These are phyloP conservation scores for Colletotrichum tofieldiae DNA, from an alignment of 2,329 filamentous ascomycete genomes.

Conservation along the genomic window DNA sequence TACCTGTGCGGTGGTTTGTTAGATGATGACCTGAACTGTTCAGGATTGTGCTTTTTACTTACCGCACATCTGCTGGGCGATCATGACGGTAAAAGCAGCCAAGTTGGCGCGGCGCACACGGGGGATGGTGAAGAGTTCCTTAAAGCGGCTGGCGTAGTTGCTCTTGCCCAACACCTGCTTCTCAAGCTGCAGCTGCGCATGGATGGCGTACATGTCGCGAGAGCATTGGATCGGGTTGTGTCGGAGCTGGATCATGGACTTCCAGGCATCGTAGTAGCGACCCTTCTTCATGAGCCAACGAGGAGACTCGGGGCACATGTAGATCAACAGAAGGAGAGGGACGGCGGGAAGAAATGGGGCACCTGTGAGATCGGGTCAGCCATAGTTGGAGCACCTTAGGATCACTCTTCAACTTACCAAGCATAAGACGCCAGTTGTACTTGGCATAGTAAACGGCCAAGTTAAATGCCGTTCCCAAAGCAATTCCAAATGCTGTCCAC, in stretches of 20 bases:
- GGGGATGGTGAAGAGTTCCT: conserved; percentile 78
- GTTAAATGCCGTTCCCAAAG: conserved; percentile 71
- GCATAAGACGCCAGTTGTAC: conserved; percentile 58
- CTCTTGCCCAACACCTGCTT: conserved; percentile 62
- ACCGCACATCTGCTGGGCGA: conserved; percentile 80
- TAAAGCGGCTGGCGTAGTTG: conserved; percentile 74
- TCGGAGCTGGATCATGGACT: conserved; percentile 67
- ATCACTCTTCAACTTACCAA: conserved; percentile 23
- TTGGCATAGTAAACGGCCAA: conserved; percentile 56
- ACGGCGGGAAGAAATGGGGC: conserved; percentile 60
- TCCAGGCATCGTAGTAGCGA: conserved; percentile 73
- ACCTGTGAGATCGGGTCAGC: conserved; percentile 17
- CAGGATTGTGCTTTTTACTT: conserved; percentile 23
- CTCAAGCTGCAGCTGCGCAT: conserved; percentile 76
- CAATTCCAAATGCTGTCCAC: conserved; percentile 70
- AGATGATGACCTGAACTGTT: background rate
- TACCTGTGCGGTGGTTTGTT: conserved; percentile 50
- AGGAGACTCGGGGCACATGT: conserved; percentile 76
- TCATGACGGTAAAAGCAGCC: conserved; percentile 86
- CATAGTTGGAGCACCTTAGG: background rate
- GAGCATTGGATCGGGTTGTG: conserved; percentile 71
- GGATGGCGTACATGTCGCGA: conserved; percentile 75
- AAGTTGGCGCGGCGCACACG: conserved; percentile 80
- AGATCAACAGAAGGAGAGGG: conserved; percentile 72
- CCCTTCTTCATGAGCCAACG: conserved; percentile 79